phyloP scores from a whole-genome alignment of 345 rosid genomes.

The Boechera stricta region DNA sequence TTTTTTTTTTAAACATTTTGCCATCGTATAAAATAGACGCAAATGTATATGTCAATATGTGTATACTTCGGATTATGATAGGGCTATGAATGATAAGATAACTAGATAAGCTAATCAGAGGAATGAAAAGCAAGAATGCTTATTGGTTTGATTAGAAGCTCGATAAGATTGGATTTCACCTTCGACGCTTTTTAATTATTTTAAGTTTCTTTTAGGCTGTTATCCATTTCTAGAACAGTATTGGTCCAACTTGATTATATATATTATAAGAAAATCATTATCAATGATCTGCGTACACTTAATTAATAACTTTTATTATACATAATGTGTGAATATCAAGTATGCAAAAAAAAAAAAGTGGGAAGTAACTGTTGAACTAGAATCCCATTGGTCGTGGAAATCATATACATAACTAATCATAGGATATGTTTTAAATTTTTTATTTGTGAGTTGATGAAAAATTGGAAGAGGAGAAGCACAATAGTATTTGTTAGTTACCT shows the following conservation, averaged over 20 bases:
- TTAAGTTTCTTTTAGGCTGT: slow-evolving; percentile 37
- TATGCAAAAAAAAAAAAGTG: neutral
- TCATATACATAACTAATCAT: neutral
- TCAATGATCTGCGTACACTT: neutral
- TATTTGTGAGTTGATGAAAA: slow-evolving; percentile 9
- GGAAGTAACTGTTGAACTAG: neutral
- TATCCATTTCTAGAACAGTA: slow-evolving; percentile 34
- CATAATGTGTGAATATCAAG: slow-evolving; percentile 1
- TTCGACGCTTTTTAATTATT: slow-evolving; percentile 27
- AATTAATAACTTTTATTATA: neutral
- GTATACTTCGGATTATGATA: neutral
- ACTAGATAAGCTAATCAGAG: slow-evolving; percentile 38
- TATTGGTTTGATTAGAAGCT: slow-evolving; percentile 45
- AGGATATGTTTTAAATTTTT: neutral
- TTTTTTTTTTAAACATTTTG: neutral
- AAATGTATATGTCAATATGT: neutral
- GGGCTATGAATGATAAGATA: slow-evolving; percentile 41
- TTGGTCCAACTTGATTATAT: slow-evolving; percentile 34
- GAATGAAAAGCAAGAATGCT: slow-evolving; percentile 44
- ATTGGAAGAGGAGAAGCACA: neutral
- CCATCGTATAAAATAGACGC: neutral
- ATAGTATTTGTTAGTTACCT: no score
- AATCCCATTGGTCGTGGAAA: neutral
- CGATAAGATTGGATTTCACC: slow-evolving; percentile 40
- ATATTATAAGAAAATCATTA: neutral